Evolutionary conservation across 257 asterid genomes (phyloP), one percentile per base, ranked within the genome.

Genomic region (Solanum chiquidenum): DNA sequence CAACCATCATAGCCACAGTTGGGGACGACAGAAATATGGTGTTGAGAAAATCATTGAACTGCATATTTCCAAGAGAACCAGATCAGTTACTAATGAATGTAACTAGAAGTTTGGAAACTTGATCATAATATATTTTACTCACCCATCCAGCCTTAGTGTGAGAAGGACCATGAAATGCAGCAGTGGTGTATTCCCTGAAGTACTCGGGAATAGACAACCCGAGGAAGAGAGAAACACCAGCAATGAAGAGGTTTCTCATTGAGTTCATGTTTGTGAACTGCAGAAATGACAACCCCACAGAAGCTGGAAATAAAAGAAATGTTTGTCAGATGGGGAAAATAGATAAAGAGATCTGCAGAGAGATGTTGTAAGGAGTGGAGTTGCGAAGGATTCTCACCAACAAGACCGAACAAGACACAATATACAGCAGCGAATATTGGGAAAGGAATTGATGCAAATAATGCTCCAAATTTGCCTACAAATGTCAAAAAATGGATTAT

Each of bases 251-350:
- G 93, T 95, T 96, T 86, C 99, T 93, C 98, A 95, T 93, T 37
- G 98, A 97, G 90, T 97, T 96, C 99, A 96, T 96, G 95, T 97
- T 96, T 58, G 99, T 96, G 92, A 97, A 97, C 89, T 97, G 99
- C 89, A 97, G 74, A 83, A 97, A 97, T 34, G 99, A 97, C 88
- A 97, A 87, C 73, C 99, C 99, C 86, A 94, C 95, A 1, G 99
- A 93, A 92, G 99, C 99, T 97, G 97, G 60, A 91, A 89, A 12
- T 58, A 44, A 10, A 29, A 72, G 34, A 75, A 25, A 84, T 33
- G 74, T 79, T n/a, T 37, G 86, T 83, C 37, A n/a, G 72, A 11
- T 40, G n/a, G 38, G 37, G 49, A 42, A 62, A 2, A 25, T 4
- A 37, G 27, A 83, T 80, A 52, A 55, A 16, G 76, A 16, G 73